Percentiles rank a stretch among this genome's conserved stretches.
These are phyloP conservation scores for Ganoderma boninense DNA, from an alignment of 1,284 basidiomycete genomes.

Conservation along the genomic window DNA sequence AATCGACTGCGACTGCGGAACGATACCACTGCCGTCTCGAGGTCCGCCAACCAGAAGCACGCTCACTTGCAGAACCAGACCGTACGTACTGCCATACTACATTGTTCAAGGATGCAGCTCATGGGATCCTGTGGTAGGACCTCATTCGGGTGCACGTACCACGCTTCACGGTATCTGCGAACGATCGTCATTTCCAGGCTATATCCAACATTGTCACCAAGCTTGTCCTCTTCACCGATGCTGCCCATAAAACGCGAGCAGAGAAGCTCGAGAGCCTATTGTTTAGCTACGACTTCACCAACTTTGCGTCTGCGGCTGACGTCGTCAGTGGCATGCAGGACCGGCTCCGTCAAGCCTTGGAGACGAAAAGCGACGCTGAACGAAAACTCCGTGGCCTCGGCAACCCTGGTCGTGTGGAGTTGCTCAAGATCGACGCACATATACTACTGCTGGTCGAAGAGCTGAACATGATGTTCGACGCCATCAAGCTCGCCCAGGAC, in stretches of 20 bases:
- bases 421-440: constrained; percentile 81
- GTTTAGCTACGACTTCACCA: constrained; percentile 92
- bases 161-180: constrained; percentile 90
- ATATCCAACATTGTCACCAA: constrained; percentile 92
- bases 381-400: constrained; percentile 47
- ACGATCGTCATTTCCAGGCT: constrained; percentile 85
- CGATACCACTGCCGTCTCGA: constrained; percentile 62
- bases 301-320: constrained; percentile 72
- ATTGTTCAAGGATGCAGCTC: constrained; percentile 5
- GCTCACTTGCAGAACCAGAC: constrained; percentile 86
- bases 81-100: constrained; percentile 46
- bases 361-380: constrained; percentile 65
- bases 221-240: constrained; percentile 89
- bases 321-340: constrained; percentile 82
- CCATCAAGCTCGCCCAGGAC: constrained; percentile 86
- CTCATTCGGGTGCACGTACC: constrained; percentile 85
- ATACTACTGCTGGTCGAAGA: constrained; percentile 81
- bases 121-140: constrained; percentile 60
- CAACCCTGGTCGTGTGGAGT: constrained; percentile 59
- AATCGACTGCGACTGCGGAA: constrained; percentile 89
- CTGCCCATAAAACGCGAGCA: constrained; percentile 78
- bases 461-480: constrained; percentile 89
- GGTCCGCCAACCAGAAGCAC: constrained; percentile 49
- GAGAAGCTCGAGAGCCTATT: constrained; percentile 87
- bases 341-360: constrained; percentile 74